Conservation (phyloP, 257 asterid genomes). For the Vinca minor region DNA sequence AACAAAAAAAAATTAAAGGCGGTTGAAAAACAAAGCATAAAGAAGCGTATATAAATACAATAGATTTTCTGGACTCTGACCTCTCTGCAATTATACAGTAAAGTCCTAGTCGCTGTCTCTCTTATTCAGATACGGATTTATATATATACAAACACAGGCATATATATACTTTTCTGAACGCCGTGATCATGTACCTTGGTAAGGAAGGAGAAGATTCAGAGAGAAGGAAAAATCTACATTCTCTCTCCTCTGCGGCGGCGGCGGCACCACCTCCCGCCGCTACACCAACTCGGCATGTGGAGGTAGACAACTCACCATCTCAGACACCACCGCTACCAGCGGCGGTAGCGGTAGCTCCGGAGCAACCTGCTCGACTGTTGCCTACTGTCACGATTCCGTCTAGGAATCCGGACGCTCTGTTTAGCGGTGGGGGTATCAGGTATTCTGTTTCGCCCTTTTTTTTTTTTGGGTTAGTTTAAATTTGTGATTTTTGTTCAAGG, state of each 20-base stretch:
- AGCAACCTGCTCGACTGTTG: constrained; percentile 9
- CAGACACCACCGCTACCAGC: not conserved
- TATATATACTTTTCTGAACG: not conserved
- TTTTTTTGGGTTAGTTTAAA: not conserved
- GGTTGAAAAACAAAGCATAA: too few species aligned
- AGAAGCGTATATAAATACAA: too few species aligned
- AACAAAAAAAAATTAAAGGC: too few species aligned
- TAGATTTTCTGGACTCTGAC: not conserved
- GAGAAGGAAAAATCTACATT: not conserved
- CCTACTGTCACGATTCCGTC: constrained; percentile 25
- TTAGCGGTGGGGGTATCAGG: constrained; percentile 67
- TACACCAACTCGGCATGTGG: not conserved
- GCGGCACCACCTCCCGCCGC: not conserved
- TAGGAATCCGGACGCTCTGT: constrained; percentile 35
- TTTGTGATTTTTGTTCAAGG: constrained; percentile 7
- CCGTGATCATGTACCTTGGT: constrained; percentile 6
- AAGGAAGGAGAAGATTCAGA: constrained; percentile 5
- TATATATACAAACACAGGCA: too few species aligned
- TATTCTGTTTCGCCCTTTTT: constrained; percentile 10
- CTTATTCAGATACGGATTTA: too few species aligned
- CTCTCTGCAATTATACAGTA: not conserved
- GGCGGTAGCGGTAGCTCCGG: constrained; percentile 5
- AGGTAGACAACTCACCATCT: not conserved
- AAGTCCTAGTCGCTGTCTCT: not conserved
- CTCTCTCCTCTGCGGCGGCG: not conserved